These are phyloP conservation scores for Astrothelium macrocarpum DNA, from an alignment of 495 filamentous ascomycete species.

Conservation along the genomic window DNA sequence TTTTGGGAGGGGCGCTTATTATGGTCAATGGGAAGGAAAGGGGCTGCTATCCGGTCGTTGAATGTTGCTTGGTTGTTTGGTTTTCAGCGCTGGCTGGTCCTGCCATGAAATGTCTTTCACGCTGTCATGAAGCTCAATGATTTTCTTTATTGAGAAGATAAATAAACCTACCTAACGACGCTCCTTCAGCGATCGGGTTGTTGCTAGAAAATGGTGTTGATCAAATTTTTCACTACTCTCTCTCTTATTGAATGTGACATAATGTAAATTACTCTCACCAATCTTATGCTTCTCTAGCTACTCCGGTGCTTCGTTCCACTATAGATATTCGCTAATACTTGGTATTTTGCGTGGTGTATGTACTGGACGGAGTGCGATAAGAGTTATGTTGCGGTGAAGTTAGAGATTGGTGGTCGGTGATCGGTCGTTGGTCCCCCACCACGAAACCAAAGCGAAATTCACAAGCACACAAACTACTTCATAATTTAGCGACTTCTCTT, in stretches of 20 bases:
- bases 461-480: neutral
- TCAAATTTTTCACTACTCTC: neutral
- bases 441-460: neutral
- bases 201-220: constrained; percentile 5
- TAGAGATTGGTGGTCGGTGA: neutral
- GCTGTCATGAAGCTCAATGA: neutral
- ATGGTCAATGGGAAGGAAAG: neutral
- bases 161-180: neutral
- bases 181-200: constrained; percentile 6
- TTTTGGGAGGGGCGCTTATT: neutral
- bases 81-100: constrained; percentile 5
- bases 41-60: constrained; percentile 5
- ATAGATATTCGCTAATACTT: no score
- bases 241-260: neutral
- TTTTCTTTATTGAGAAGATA: neutral
- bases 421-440: neutral
- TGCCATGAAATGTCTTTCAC: neutral
- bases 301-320: no score
- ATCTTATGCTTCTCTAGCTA: neutral
- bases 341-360: no score
- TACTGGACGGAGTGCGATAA: no score
- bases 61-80: neutral
- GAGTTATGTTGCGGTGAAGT: no score
- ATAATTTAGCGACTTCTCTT: neutral
- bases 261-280: neutral